These are phyloP conservation scores for Phanerochaete sordida DNA, from an alignment of 768 basidiomycete species.

Conservation along the genomic window DNA sequence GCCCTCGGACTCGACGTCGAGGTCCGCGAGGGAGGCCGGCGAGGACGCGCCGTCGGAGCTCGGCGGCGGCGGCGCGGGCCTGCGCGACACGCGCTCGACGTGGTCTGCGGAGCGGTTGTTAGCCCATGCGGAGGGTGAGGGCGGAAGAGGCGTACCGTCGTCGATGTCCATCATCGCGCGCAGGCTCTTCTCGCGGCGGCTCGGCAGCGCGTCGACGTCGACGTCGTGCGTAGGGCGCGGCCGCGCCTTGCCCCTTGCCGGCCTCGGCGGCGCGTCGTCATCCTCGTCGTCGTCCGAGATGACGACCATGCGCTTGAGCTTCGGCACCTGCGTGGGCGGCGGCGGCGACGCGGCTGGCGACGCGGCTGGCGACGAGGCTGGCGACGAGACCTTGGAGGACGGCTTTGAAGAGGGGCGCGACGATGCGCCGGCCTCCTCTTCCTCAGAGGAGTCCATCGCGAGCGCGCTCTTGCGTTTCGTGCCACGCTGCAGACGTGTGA, in stretches of 20 bases:
- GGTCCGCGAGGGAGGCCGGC: constrained; percentile 9
- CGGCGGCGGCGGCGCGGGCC: background rate
- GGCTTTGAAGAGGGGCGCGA: background rate
- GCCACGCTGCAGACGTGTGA: constrained; percentile 19
- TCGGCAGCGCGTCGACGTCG: constrained; percentile 34
- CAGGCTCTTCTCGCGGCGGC: constrained; percentile 41
- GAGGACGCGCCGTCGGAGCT: constrained; percentile 5
- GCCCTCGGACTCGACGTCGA: too few relatives aligned
- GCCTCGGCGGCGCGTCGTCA: constrained; percentile 37
- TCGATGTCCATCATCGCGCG: constrained; percentile 77
- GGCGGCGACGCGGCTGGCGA: constrained; percentile 4
- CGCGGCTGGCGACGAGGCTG: background rate
- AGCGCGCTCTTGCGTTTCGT: constrained; percentile 29
- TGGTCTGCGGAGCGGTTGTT: constrained; percentile 17
- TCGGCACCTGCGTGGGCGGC: constrained; percentile 6
- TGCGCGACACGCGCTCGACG: constrained; percentile 4
- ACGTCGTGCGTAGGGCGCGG: constrained; percentile 29
- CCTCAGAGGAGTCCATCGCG: constrained; percentile 18
- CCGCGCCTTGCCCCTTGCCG: constrained; percentile 30
- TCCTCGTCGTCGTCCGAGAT: constrained; percentile 66
- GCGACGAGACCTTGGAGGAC: background rate
- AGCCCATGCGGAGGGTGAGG: background rate
- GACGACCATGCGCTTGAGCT: constrained; percentile 44
- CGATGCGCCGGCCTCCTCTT: constrained; percentile 1
- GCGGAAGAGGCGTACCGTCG: constrained; percentile 43